Evolutionary conservation across 2,329 filamentous ascomycete genomes (phyloP), one percentile per base, ranked within the genome.

Genomic region (Ceratocystis papillata): DNA sequence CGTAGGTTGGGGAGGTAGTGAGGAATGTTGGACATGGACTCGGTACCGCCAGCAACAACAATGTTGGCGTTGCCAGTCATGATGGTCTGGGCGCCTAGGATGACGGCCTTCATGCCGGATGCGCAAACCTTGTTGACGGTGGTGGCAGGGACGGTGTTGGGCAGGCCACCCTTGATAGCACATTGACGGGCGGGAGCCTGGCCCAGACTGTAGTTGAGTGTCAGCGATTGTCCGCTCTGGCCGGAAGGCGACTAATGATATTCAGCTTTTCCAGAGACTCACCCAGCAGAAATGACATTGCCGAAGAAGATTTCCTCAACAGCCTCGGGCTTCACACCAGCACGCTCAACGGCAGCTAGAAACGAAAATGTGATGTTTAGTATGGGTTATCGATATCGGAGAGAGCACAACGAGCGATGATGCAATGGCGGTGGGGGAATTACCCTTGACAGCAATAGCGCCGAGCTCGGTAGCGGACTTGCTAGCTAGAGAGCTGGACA

Each of bases 61-160:
- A 96, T 87, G 72, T 90, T 87, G 70, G 93, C 93, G 75, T 90
- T 96, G 71, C 94, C 93, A 65, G 92, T 96, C 76, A 97, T 91
- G 80, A 99, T 99, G 72, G 93, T 96, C 79, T 97, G 94, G 63
- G 93, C 90, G 71, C 89, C 94, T 68, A 99, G 83, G 70, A 96
- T 90, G 74, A 99, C 87, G 71, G 94, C 90, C 82, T 99, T 99
- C 75, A 96, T 80, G 57, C 88, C 87, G 8, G 92, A 96, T 70
- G 94, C 94, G 83, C 94, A 99, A 75, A 99, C 94, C 81, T 99
- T 99, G 87, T 99, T 99, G 74, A 99, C 85, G 64, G 92, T 96
- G 59, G 94, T 99, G 78, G 87, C 89, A 71, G 95, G 84, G 70
- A 88, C 89, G 65, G 83, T 82, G 70, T 95, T 82, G 65, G 85